Evolutionary conservation across 106 monocot species (phyloP).

Genomic region (Acorus gramineus): DNA sequence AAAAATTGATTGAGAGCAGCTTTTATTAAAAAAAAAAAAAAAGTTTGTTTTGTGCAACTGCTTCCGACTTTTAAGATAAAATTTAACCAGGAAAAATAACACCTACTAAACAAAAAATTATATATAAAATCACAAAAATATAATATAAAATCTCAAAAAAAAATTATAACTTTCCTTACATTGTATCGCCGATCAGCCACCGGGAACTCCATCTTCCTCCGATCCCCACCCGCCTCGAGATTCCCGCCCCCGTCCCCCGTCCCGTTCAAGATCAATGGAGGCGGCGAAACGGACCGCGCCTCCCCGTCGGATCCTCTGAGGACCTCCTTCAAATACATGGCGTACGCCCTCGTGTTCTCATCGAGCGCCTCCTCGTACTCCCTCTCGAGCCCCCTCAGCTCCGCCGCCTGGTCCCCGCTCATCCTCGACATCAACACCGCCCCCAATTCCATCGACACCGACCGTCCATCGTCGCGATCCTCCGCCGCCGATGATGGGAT

Average conservation of each 20-base stretch:
- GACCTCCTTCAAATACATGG: slow-evolving; percentile 28
- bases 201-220: too few relatives aligned
- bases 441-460: slow-evolving; percentile 5
- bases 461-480: not conserved
- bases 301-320: slow-evolving; percentile 13
- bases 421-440: slow-evolving; percentile 32
- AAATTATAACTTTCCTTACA: too few relatives aligned
- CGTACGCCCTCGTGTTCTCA: slow-evolving; percentile 30
- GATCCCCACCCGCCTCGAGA: too few relatives aligned
- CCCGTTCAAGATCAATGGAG: slow-evolving; percentile 16
- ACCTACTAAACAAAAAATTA: too few relatives aligned
- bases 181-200: too few relatives aligned
- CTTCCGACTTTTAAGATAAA: too few relatives aligned
- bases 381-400: slow-evolving; percentile 28
- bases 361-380: slow-evolving; percentile 39
- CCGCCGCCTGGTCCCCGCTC: slow-evolving; percentile 33
- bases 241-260: not conserved
- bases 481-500: not conserved
- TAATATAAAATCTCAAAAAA: too few relatives aligned
- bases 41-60: too few relatives aligned
- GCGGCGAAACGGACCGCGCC: not conserved
- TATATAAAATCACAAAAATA: too few relatives aligned
- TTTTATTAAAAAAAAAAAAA: too few relatives aligned
- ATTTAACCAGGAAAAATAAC: too few relatives aligned
- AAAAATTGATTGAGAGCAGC: too few relatives aligned